These are phyloP conservation scores for Dorcoceras hygrometricum DNA, from an alignment of 257 asterid genomes.

Conservation along the genomic window DNA sequence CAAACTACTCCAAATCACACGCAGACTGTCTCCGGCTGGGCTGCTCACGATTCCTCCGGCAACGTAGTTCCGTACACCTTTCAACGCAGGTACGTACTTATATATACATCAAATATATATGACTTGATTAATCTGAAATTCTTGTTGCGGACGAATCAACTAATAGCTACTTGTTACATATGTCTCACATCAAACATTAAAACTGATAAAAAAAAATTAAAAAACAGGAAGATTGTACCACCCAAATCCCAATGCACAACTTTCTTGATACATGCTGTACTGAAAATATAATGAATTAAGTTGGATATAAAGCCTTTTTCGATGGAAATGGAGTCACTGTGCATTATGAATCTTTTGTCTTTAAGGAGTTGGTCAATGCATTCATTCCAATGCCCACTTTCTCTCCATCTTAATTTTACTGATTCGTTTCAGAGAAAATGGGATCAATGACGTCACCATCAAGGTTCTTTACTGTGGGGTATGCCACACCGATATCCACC, in stretches of 20 bases:
- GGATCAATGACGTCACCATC: constrained; percentile 47
- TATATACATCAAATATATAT: background rate
- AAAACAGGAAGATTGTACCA: too few relatives aligned
- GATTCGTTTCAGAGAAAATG: constrained; percentile 42
- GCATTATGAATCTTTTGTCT: too few relatives aligned
- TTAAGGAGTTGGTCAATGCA: background rate
- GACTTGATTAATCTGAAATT: too few relatives aligned
- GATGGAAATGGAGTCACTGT: too few relatives aligned
- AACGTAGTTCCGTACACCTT: constrained; percentile 44
- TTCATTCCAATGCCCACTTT: background rate
- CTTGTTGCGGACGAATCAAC: background rate
- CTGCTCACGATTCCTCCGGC: constrained; percentile 47
- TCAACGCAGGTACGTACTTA: constrained; percentile 43
- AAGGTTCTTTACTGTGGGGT: constrained; percentile 52
- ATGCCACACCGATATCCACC: constrained; percentile 60
- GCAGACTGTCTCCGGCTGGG: constrained; percentile 56
- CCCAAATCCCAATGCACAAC: too few relatives aligned
- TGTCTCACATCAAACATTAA: too few relatives aligned
- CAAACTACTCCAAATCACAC: constrained; percentile 54
- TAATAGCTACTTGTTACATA: too few relatives aligned
- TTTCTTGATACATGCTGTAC: too few relatives aligned
- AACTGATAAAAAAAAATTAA: too few relatives aligned
- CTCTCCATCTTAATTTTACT: background rate
- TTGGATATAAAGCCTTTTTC: too few relatives aligned
- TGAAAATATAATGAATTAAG: too few relatives aligned